Evolutionary conservation across 129 eudicot genomes (phyloP).

Genomic region (Heracleum sosnowskyi): DNA sequence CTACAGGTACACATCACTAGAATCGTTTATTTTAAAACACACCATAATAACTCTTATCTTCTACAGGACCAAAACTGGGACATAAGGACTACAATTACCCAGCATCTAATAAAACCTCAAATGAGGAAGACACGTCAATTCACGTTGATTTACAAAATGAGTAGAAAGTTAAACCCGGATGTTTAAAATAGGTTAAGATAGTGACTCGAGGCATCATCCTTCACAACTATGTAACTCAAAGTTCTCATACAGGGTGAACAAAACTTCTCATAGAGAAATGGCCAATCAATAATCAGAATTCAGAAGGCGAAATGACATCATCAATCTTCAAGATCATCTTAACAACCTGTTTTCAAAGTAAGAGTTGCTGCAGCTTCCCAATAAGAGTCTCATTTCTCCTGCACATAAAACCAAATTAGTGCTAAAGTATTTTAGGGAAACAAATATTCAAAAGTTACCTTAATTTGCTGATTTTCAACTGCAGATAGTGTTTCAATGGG

Average conservation of each 20-base stretch:
- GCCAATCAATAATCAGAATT: slow-evolving; percentile 59
- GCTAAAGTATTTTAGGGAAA: background rate
- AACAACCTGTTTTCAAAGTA: slow-evolving; percentile 85
- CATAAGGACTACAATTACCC: background rate
- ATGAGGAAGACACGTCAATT: slow-evolving; percentile 7
- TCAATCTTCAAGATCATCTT: slow-evolving; percentile 98
- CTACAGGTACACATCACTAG: background rate
- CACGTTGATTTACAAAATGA: background rate
- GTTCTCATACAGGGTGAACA: slow-evolving; percentile 19
- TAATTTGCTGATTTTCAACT: slow-evolving; percentile 89
- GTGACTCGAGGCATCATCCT: background rate
- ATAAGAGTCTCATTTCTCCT: slow-evolving; percentile 94
- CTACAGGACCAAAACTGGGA: background rate
- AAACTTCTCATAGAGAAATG: slow-evolving; percentile 15
- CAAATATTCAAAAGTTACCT: slow-evolving; percentile 26
- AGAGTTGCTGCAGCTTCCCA: slow-evolving; percentile 93
- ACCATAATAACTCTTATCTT: too few relatives aligned
- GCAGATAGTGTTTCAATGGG: slow-evolving; percentile 91
- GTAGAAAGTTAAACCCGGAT: background rate
- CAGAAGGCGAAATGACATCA: slow-evolving; percentile 82
- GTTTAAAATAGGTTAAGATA: slow-evolving; percentile 3
- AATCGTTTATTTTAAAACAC: background rate
- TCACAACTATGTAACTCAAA: slow-evolving; percentile 7
- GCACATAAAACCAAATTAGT: slow-evolving; percentile 14
- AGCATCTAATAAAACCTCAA: background rate